These are phyloP conservation scores for Trichoderma erinaceum DNA, from an alignment of 495 filamentous ascomycete species.

Conservation along the genomic window DNA sequence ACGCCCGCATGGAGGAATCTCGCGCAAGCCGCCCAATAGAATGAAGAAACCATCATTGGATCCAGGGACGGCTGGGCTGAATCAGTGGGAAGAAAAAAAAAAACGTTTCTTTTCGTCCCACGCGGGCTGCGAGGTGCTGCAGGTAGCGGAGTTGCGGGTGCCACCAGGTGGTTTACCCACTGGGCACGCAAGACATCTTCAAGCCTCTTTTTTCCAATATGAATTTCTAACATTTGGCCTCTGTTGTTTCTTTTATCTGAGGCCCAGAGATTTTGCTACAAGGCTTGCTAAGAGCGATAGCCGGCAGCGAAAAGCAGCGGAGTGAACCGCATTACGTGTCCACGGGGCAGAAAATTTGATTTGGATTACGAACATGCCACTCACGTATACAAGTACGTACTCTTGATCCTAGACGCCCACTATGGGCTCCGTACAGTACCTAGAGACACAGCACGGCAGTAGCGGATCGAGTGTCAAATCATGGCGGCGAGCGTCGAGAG, in stretches of 20 bases:
- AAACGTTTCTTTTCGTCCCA: background rate
- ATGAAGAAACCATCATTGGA: background rate
- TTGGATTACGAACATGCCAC: background rate
- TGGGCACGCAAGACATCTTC: conserved; percentile 1
- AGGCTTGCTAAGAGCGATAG: background rate
- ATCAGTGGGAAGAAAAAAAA: background rate
- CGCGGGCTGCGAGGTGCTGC: background rate
- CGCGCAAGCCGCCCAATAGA: background rate
- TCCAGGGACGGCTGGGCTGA: conserved; percentile 1
- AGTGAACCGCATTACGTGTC: no score
- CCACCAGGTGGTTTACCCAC: background rate
- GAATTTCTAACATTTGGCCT: background rate
- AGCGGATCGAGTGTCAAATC: background rate
- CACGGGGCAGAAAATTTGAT: background rate
- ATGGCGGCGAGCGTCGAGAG: background rate
- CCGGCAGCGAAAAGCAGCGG: background rate
- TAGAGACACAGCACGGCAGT: background rate
- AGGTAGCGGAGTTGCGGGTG: background rate
- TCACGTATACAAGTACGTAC: background rate
- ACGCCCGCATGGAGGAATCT: background rate
- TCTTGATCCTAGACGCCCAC: background rate
- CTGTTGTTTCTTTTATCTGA: background rate
- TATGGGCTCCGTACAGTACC: background rate
- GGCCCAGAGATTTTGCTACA: background rate
- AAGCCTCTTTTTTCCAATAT: background rate